A percentile compares a stretch with the other conserved stretches of the same genome.
These are phyloP conservation scores for Pelargonium citronellum DNA, from an alignment of 441 rosid genomes.

Conservation along the genomic window DNA sequence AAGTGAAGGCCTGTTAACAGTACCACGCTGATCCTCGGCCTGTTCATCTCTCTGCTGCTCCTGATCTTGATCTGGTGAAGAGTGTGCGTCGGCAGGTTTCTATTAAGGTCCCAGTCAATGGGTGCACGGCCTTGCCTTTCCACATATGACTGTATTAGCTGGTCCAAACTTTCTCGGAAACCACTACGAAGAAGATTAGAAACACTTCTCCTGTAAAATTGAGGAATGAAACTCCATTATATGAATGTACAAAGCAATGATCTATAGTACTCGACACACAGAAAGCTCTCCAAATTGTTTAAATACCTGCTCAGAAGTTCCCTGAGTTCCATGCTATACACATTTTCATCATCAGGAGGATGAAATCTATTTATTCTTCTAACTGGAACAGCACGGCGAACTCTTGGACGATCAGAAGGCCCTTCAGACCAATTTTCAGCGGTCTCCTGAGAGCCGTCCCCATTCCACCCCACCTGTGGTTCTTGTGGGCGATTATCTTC, in stretches of 20 bases:
- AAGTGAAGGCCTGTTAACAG: slow-evolving; percentile 49
- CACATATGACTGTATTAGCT: slow-evolving; percentile 71
- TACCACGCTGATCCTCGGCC: slow-evolving; percentile 43
- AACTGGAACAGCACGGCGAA: slow-evolving; percentile 41
- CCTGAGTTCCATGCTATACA: slow-evolving; percentile 82
- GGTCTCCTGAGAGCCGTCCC: slow-evolving; percentile 46
- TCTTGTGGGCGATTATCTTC: slow-evolving; percentile 40
- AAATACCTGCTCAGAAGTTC: slow-evolving; percentile 79
- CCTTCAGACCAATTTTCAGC: slow-evolving; percentile 49
- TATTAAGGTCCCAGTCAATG: slow-evolving; percentile 72
- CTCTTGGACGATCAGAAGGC: slow-evolving; percentile 48
- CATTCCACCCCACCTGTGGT: slow-evolving; percentile 46
- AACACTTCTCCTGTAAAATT: slow-evolving; percentile 67
- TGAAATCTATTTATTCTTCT: slow-evolving; percentile 72
- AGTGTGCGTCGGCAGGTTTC: slow-evolving; percentile 52
- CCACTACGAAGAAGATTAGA: slow-evolving; percentile 87
- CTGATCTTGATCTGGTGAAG: slow-evolving; percentile 54
- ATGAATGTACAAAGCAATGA: slow-evolving; percentile 12
- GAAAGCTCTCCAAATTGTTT: slow-evolving; percentile 3
- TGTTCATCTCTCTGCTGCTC: slow-evolving; percentile 55
- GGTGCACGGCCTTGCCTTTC: slow-evolving; percentile 75
- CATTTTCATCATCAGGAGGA: slow-evolving; percentile 78
- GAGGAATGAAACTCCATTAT: slow-evolving; percentile 5
- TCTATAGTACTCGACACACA: not conserved
- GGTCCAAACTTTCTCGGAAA: slow-evolving; percentile 89